Conservation (phyloP, 345 rosid genomes). For the Eucalyptus cloeziana region DNA sequence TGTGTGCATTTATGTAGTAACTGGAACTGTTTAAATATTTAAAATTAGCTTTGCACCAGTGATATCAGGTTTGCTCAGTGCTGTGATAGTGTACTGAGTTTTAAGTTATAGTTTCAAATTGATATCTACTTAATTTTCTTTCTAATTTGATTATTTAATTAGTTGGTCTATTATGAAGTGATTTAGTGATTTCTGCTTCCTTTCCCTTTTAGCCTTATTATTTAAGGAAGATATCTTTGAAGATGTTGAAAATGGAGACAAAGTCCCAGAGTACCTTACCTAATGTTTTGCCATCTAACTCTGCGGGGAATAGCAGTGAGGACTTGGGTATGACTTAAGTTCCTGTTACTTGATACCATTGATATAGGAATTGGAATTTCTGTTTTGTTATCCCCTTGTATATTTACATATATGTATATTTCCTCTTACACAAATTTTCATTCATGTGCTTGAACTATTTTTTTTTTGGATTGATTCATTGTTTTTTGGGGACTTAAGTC, state of each 20-base stretch:
- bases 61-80: neutral
- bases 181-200: neutral
- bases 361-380: neutral
- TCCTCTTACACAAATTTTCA: neutral
- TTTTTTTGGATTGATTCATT: neutral
- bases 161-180: neutral
- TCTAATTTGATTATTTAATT: neutral
- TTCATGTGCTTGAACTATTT: neutral
- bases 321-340: slow-evolving; percentile 29
- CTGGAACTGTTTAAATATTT: no score
- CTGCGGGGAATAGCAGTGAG: slow-evolving; percentile 21
- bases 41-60: neutral
- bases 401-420: neutral
- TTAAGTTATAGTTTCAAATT: neutral
- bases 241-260: slow-evolving; percentile 63
- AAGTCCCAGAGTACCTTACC: slow-evolving; percentile 29
- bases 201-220: slow-evolving; percentile 38
- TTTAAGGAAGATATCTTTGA: slow-evolving; percentile 54
- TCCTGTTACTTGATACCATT: neutral
- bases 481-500: neutral
- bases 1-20: no score
- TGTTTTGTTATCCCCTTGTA: neutral
- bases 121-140: neutral
- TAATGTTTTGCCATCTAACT: slow-evolving; percentile 21
- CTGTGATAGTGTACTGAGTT: neutral